Conservation (phyloP, 768 basidiomycete genomes). For the Asterophora lycoperdoides region DNA sequence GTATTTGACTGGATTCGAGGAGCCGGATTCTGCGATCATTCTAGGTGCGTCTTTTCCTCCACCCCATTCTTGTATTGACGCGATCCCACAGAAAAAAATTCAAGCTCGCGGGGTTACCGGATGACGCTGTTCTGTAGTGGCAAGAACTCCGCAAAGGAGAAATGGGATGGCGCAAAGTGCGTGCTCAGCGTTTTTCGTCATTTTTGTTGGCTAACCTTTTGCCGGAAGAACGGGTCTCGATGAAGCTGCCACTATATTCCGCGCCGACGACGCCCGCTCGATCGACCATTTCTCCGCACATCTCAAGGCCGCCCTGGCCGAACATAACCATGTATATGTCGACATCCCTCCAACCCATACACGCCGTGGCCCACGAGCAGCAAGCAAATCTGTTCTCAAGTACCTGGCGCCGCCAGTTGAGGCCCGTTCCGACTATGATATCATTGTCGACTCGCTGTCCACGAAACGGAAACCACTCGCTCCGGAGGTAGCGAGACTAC, state of each 20-base stretch:
- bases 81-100: slow-evolving; percentile 54
- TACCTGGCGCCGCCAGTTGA: slow-evolving; percentile 34
- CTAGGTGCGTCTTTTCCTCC: slow-evolving; percentile 47
- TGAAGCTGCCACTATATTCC: slow-evolving; percentile 64
- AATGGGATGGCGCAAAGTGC: slow-evolving; percentile 90
- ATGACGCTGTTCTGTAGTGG: slow-evolving; percentile 84
- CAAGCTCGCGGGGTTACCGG: slow-evolving; percentile 69
- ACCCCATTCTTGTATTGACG: slow-evolving; percentile 4
- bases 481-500: slow-evolving; percentile 63
- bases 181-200: neutral
- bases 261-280: slow-evolving; percentile 68
- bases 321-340: slow-evolving; percentile 48
- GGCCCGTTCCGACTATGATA: slow-evolving; percentile 46
- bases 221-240: slow-evolving; percentile 53
- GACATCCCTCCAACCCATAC: slow-evolving; percentile 39
- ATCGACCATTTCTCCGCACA: slow-evolving; percentile 52
- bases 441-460: slow-evolving; percentile 50
- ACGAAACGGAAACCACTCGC: slow-evolving; percentile 50
- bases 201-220: neutral
- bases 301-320: slow-evolving; percentile 50
- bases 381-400: slow-evolving; percentile 55
- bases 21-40: slow-evolving; percentile 86
- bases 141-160: slow-evolving; percentile 69
- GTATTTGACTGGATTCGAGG: slow-evolving; percentile 96
- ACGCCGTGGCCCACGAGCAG: slow-evolving; percentile 31